Percentiles rank a stretch among this genome's conserved stretches.
phyloP scores from a whole-genome alignment of 2,329 filamentous ascomycete species.

The Diaporthe citri region DNA sequence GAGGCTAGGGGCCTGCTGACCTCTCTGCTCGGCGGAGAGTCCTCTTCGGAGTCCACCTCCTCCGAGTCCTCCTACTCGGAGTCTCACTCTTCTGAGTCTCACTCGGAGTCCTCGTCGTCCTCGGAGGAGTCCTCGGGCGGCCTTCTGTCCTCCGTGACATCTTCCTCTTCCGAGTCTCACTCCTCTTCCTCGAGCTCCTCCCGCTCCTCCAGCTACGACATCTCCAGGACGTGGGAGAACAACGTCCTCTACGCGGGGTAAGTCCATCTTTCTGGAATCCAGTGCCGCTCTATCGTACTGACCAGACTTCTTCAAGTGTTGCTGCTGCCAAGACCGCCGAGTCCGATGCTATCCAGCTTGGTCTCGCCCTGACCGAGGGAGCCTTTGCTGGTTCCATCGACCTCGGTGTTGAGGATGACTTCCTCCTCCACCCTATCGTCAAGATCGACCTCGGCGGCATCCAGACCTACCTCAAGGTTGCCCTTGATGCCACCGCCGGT shows the following conservation, averaged over 20 bases:
- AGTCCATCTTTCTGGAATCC: background rate
- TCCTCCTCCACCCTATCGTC: constrained; percentile 37
- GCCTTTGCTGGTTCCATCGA: constrained; percentile 39
- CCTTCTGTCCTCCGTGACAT: constrained; percentile 16
- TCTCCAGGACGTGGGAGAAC: constrained; percentile 37
- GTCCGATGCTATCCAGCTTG: constrained; percentile 35
- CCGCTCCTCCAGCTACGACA: constrained; percentile 33
- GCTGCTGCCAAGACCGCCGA: constrained; percentile 30
- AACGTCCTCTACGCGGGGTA: constrained; percentile 38
- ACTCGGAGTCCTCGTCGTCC: background rate
- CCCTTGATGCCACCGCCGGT: constrained; percentile 44
- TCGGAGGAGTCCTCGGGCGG: constrained; percentile 10
- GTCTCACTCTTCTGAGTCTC: constrained; percentile 3
- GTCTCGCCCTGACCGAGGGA: constrained; percentile 37
- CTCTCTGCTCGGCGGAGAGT: constrained; percentile 13
- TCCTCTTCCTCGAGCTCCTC: constrained; percentile 28
- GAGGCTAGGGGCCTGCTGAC: constrained; percentile 24
- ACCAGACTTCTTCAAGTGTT: constrained; percentile 31
- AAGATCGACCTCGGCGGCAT: constrained; percentile 74
- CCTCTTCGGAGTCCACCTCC: constrained; percentile 1
- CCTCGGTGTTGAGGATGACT: constrained; percentile 28
- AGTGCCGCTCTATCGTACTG: background rate
- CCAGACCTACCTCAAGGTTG: constrained; percentile 46
- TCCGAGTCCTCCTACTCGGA: constrained; percentile 18
- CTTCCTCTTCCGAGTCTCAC: background rate